phyloP scores from a whole-genome alignment of 2,329 filamentous ascomycete species.

The Fusarium palustre region DNA sequence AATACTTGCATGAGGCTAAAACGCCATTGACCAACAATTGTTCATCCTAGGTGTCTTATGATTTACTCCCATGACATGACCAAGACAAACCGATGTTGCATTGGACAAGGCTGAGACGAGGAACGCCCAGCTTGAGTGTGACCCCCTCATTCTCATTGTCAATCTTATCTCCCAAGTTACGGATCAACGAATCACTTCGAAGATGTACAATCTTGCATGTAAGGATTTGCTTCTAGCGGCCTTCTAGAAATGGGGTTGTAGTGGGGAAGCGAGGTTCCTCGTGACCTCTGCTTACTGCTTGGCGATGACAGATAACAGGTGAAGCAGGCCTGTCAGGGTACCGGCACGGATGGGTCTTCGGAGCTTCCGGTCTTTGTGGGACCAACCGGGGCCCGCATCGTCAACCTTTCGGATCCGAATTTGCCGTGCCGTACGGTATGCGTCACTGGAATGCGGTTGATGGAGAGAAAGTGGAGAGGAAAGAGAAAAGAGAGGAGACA shows the following conservation, averaged over 20 bases:
- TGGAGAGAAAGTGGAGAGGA: not conserved
- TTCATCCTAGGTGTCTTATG: conserved; percentile 15
- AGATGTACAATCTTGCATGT: conserved; percentile 9
- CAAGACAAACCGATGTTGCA: conserved; percentile 28
- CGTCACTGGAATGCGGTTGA: conserved; percentile 31
- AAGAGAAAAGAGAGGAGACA: not conserved
- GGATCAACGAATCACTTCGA: conserved; percentile 30
- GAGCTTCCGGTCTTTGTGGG: conserved; percentile 3
- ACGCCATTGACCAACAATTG: conserved; percentile 30
- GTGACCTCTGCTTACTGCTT: conserved; percentile 27
- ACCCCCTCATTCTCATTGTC: conserved; percentile 2
- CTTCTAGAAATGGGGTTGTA: conserved; percentile 32
- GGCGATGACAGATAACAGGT: conserved; percentile 18
- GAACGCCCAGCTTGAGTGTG: conserved; percentile 24
- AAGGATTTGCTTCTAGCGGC: conserved; percentile 27
- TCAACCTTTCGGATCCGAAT: conserved; percentile 38
- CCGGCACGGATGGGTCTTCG: not conserved
- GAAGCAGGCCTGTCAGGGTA: not conserved
- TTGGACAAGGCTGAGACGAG: conserved; percentile 29
- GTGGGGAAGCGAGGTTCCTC: conserved; percentile 19
- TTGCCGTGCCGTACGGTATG: conserved; percentile 25
- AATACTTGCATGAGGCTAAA: conserved; percentile 12
- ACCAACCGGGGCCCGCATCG: not conserved
- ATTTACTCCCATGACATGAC: conserved; percentile 25
- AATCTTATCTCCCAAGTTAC: conserved; percentile 30